A percentile compares a stretch with the other conserved stretches of the same genome.
Conservation (phyloP, 1,139 yeast species). For the Debaryomyces subglobosus region DNA sequence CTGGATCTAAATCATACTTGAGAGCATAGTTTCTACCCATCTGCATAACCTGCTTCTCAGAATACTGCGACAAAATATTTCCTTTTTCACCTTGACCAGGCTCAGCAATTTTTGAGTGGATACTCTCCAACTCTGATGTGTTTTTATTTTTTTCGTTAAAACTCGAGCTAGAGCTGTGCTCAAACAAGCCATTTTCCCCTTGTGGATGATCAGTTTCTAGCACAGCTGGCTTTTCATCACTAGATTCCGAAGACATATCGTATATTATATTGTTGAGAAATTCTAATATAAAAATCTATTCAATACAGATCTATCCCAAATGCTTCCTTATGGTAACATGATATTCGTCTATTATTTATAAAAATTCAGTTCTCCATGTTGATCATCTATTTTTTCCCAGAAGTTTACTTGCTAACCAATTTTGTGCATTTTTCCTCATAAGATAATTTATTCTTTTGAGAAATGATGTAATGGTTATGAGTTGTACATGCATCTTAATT, state of each 20-base stretch:
- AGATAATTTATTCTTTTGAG: neutral
- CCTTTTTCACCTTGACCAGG: slow-evolving; percentile 39
- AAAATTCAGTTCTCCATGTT: neutral
- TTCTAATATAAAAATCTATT: neutral
- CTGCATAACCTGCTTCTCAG: slow-evolving; percentile 65
- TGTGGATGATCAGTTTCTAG: neutral
- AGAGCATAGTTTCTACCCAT: slow-evolving; percentile 74
- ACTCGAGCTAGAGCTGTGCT: slow-evolving; percentile 25
- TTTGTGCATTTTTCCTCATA: slow-evolving; percentile 2
- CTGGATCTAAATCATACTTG: slow-evolving; percentile 63
- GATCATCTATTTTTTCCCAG: slow-evolving; percentile 9
- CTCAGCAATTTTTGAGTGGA: slow-evolving; percentile 25
- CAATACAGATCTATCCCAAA: neutral
- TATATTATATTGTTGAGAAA: neutral
- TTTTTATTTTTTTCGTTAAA: slow-evolving; percentile 20
- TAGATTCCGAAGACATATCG: neutral
- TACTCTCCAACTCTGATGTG: slow-evolving; percentile 28
- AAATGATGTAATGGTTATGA: slow-evolving; percentile 7
- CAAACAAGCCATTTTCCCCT: slow-evolving; percentile 23
- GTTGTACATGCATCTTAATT: neutral
- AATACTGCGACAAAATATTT: slow-evolving; percentile 64
- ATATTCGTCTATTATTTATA: slow-evolving; percentile 1
- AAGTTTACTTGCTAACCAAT: neutral
- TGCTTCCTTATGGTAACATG: neutral
- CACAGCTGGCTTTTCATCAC: neutral